Percentiles rank a stretch among this genome's conserved stretches.
phyloP scores from a whole-genome alignment of 2,329 filamentous ascomycete genomes.

The Cryphonectria carpinicola region DNA sequence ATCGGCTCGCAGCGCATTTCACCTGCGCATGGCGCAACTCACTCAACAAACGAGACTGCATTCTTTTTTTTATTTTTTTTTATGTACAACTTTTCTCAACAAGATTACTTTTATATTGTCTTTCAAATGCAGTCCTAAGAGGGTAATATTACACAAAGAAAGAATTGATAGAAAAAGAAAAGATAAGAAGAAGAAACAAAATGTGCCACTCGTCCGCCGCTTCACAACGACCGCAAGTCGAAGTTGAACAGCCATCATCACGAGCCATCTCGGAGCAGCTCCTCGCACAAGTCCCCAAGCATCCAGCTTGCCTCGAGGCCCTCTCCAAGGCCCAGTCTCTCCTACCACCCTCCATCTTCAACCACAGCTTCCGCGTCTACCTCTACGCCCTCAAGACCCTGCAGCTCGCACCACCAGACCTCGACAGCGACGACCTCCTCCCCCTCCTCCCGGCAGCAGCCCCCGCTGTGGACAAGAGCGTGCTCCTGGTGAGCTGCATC shows the following conservation, averaged over 20 bases:
- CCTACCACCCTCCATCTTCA: slow-evolving; percentile 33
- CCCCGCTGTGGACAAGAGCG: slow-evolving; percentile 19
- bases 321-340: slow-evolving; percentile 30
- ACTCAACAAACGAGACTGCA: not conserved
- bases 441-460: slow-evolving; percentile 2
- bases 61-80: not conserved
- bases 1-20: slow-evolving; percentile 3
- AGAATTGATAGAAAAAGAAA: not conserved
- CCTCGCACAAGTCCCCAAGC: slow-evolving; percentile 30
- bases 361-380: slow-evolving; percentile 35
- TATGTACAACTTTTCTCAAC: not conserved
- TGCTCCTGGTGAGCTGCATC: slow-evolving; percentile 42
- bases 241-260: not conserved
- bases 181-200: not conserved
- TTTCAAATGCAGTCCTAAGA: too few relatives aligned
- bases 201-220: not conserved
- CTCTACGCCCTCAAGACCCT: slow-evolving; percentile 32
- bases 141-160: not conserved
- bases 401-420: slow-evolving; percentile 2
- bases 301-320: slow-evolving; percentile 34
- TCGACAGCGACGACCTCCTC: not conserved
- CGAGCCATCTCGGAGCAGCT: slow-evolving; percentile 12
- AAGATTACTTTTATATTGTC: not conserved
- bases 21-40: not conserved
- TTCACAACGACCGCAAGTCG: not conserved